These are phyloP conservation scores for Leishmania aethiopica DNA, from an alignment of 208 protist genomes.

Conservation along the genomic window DNA sequence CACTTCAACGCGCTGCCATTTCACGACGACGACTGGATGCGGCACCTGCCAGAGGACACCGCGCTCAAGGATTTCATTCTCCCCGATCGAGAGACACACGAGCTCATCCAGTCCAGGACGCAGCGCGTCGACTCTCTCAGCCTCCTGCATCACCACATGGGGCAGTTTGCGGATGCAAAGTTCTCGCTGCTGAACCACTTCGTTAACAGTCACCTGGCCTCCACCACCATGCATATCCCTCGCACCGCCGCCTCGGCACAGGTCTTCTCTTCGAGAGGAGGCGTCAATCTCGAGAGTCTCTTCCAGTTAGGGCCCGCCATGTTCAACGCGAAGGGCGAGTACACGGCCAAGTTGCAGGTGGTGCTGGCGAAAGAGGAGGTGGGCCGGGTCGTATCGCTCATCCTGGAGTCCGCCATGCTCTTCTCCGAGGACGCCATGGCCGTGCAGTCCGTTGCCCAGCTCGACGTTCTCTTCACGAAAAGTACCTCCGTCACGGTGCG, in stretches of 20 bases:
- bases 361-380: conserved; percentile 59
- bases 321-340: conserved; percentile 65
- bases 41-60: conserved; percentile 30
- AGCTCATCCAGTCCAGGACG: conserved; percentile 2
- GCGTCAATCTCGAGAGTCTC: conserved; percentile 58
- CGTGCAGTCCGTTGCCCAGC: conserved; percentile 35
- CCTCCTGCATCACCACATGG: conserved; percentile 16
- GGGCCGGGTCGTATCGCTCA: conserved; percentile 50
- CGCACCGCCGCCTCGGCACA: conserved; percentile 27
- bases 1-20: conserved; percentile 65
- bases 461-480: conserved; percentile 60
- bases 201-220: conserved; percentile 55
- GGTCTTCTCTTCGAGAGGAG: conserved; percentile 55
- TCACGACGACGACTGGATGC: conserved; percentile 61
- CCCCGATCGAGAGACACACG: conserved; percentile 14
- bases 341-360: conserved; percentile 59
- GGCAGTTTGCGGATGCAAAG: conserved; percentile 40
- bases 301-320: conserved; percentile 55
- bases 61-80: conserved; percentile 30
- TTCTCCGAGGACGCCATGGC: conserved; percentile 47
- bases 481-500: conserved; percentile 47
- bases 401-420: conserved; percentile 63
- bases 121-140: neutral
- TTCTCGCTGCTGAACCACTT: conserved; percentile 61
- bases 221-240: conserved; percentile 67